Evolutionary conservation across 2,329 filamentous ascomycete species (phyloP), one percentile per base, ranked within the genome.

Genomic region (Apiospora phragmitis): DNA sequence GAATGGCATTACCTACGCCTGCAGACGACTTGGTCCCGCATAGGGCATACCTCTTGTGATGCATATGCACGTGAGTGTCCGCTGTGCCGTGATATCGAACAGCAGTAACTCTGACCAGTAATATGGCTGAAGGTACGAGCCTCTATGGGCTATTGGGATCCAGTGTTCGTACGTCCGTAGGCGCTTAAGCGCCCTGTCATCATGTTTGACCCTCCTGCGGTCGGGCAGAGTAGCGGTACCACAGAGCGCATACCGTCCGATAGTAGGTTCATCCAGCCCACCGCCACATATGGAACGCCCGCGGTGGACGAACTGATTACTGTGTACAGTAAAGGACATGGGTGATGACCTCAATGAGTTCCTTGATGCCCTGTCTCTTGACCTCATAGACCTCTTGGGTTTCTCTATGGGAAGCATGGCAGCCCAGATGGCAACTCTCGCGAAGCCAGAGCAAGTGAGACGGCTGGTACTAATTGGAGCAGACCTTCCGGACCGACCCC

Each of bases 81-180:
- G 11, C 24, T 7, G 12, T 26, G 51, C 9, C 1, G 9, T 9
- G 16, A 32, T 12, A 11, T 18, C 14, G 14, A 21, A 32, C 51
- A 32, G 21, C 4, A 12, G 2, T 24, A 21, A 6, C 26, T 24
- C 41, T 41, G 7, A 35, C 32, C 32, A 6, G 29, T 41, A 8
- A n/a, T 4, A 59, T 32, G 26, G 6, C 4, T 16, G 4, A 32
- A 67, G 65, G 65, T 67, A 18, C 65, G 65, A 0, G 65, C 65
- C 6, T 67, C 65, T n/a, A 67, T 67, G 65, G 65, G 65, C 24
- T 67, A 47, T 29, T 67, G 65, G 65, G 65, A 67, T 29, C 65
- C 65, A 32, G 65, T 47, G 0, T 67, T 67, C 26, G 42, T 67
- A 6, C 65, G 42, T 24, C 65, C 65, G 21, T 42, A 49, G 26